Conservation (phyloP, 768 basidiomycete species). For the Paxillus involutus region DNA sequence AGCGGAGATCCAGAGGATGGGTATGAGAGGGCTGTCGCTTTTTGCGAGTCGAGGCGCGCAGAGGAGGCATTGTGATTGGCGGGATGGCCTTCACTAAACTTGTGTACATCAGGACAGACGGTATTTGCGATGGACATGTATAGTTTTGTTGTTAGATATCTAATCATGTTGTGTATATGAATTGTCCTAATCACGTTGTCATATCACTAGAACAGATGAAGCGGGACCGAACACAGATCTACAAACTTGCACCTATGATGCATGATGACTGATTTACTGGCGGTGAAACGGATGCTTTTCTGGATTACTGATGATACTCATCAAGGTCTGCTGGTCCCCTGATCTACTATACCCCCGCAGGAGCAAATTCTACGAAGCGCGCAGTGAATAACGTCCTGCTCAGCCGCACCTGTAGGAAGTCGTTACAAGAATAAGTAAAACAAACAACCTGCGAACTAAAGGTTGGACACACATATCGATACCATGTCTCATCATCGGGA, state of each 20-base stretch:
- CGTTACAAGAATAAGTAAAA: not conserved
- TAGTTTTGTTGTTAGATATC: constrained; percentile 11
- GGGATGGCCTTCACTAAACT: not conserved
- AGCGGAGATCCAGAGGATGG: constrained; percentile 22
- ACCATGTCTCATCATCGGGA: constrained; percentile 36
- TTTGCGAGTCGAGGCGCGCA: constrained; percentile 14
- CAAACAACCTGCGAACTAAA: not conserved
- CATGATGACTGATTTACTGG: too few relatives aligned
- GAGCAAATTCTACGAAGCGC: constrained; percentile 21
- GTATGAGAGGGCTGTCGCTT: constrained; percentile 25
- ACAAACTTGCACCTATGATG: too few relatives aligned
- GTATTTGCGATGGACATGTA: not conserved
- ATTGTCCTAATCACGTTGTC: not conserved
- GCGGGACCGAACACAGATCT: too few relatives aligned
- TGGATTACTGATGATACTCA: too few relatives aligned
- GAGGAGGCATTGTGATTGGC: not conserved
- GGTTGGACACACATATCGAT: constrained; percentile 25
- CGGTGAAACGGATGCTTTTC: too few relatives aligned
- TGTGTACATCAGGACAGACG: constrained; percentile 5
- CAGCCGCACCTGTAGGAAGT: constrained; percentile 10
- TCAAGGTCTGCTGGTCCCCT: not conserved
- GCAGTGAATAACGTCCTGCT: constrained; percentile 15
- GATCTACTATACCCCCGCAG: not conserved
- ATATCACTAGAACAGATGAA: not conserved
- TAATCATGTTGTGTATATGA: constrained; percentile 4